A percentile compares a stretch with the other conserved stretches of the same genome.
Conservation (phyloP, 805 yeast species). For the Candida nonsorbophila region DNA sequence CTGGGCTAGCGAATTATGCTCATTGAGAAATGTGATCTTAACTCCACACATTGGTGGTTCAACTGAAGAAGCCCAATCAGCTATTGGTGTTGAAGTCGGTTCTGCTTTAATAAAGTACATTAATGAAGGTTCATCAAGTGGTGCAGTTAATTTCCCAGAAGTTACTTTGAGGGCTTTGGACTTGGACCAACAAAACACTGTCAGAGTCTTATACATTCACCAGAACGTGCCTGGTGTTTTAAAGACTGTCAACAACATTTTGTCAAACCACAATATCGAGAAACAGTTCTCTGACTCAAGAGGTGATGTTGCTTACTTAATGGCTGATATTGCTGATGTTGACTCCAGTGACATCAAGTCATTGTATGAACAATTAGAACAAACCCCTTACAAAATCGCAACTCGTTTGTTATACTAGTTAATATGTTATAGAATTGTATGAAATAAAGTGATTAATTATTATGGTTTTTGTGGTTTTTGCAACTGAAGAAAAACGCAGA, state of each 20-base stretch:
- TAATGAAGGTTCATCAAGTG: constrained; percentile 91
- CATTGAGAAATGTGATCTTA: constrained; percentile 82
- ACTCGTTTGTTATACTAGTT: constrained; percentile 86
- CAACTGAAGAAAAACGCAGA: too few relatives aligned
- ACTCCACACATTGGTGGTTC: constrained; percentile 99
- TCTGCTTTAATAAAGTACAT: constrained; percentile 82
- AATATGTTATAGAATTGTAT: too few relatives aligned
- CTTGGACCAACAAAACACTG: constrained; percentile 80
- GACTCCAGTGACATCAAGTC: constrained; percentile 75
- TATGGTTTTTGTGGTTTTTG: too few relatives aligned
- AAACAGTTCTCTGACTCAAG: constrained; percentile 97
- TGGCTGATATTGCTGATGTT: constrained; percentile 95
- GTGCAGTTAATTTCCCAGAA: constrained; percentile 99
- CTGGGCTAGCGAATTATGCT: constrained; percentile 79
- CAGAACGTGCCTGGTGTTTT: constrained; percentile 98
- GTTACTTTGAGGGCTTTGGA: constrained; percentile 84
- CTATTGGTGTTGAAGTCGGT: constrained; percentile 94
- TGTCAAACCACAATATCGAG: constrained; percentile 92
- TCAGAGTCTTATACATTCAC: constrained; percentile 93
- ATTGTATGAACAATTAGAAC: constrained; percentile 78
- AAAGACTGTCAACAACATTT: constrained; percentile 93
- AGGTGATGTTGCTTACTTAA: constrained; percentile 93
- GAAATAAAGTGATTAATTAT: too few relatives aligned
- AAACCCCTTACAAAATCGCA: constrained; percentile 84
- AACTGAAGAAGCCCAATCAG: constrained; percentile 97